Conservation (phyloP, 2,329 filamentous ascomycete species). For the Rhynchosporium graminicola region DNA sequence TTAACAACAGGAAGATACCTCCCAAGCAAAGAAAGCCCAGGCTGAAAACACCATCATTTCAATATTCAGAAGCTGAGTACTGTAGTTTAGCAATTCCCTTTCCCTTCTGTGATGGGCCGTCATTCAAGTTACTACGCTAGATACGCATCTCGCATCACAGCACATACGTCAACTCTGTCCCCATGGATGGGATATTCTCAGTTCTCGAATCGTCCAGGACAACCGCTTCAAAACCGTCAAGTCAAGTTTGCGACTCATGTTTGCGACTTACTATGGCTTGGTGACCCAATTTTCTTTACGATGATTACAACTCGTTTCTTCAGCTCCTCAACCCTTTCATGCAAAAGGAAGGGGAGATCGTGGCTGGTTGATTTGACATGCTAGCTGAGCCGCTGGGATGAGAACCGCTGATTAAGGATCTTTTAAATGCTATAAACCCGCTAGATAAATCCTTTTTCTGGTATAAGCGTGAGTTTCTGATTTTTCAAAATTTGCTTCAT, state of each 20-base stretch:
- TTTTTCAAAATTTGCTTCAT: too few species aligned
- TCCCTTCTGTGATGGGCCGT: too few species aligned
- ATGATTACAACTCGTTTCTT: background rate
- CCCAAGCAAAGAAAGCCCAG: too few species aligned
- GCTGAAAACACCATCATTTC: too few species aligned
- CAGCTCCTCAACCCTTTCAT: conserved; percentile 4
- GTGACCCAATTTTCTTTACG: background rate
- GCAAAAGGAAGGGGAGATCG: background rate
- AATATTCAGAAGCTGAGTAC: too few species aligned
- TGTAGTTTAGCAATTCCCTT: too few species aligned
- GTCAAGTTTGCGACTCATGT: background rate
- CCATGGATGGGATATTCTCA: background rate
- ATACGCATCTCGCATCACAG: too few species aligned
- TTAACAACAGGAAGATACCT: too few species aligned
- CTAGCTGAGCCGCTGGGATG: background rate
- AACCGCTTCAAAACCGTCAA: conserved; percentile 3
- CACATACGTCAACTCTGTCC: too few species aligned
- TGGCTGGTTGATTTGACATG: background rate
- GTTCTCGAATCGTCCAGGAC: background rate
- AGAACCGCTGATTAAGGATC: background rate
- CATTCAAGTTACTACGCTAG: too few species aligned
- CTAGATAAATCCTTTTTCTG: background rate
- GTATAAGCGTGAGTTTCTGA: background rate
- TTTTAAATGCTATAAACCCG: conserved; percentile 6
- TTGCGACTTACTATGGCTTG: conserved; percentile 1